Percentiles rank a stretch among this genome's conserved stretches.
These are phyloP conservation scores for Cucurbitaria berberidis DNA, from an alignment of 2,329 filamentous ascomycete species.

Conservation along the genomic window DNA sequence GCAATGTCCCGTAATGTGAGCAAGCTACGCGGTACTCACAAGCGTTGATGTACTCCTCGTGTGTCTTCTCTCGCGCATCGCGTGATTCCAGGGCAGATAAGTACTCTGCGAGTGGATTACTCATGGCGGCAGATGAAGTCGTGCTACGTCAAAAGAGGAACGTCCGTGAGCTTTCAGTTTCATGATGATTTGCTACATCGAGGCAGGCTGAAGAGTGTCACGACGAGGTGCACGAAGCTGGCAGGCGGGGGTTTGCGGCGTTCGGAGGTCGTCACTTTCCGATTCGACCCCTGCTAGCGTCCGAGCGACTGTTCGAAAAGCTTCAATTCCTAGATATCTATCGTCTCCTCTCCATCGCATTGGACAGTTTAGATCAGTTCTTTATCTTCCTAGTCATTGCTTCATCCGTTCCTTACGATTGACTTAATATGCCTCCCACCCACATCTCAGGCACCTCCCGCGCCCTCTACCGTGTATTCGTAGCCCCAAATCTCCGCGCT, in stretches of 20 bases:
- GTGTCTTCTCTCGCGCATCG: conserved; percentile 71
- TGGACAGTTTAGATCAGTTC: neutral
- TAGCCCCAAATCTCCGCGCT: conserved; percentile 43
- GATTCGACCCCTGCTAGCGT: conserved; percentile 21
- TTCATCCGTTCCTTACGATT: neutral
- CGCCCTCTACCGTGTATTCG: conserved; percentile 54
- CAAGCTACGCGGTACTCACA: conserved; percentile 61
- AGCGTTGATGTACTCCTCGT: conserved; percentile 74
- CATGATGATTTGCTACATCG: conserved; percentile 32
- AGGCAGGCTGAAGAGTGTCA: conserved; percentile 14
- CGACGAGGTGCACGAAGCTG: neutral
- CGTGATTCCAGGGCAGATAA: conserved; percentile 73
- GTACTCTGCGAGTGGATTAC: conserved; percentile 83
- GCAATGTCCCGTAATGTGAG: neutral
- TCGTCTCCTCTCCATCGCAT: neutral
- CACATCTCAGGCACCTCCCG: conserved; percentile 45
- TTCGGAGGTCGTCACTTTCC: conserved; percentile 25
- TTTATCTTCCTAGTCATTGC: neutral
- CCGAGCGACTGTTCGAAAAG: conserved; percentile 12
- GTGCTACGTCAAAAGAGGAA: conserved; percentile 3
- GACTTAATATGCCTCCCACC: conserved; percentile 33
- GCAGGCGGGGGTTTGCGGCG: conserved; percentile 10
- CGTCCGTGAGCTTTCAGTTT: conserved; percentile 7
- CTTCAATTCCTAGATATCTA: conserved; percentile 5
- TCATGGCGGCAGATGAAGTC: conserved; percentile 55